Evolutionary conservation across 495 filamentous ascomycete genomes (phyloP), one percentile per base, ranked within the genome.

Genomic region (Penicillium chermesinum): DNA sequence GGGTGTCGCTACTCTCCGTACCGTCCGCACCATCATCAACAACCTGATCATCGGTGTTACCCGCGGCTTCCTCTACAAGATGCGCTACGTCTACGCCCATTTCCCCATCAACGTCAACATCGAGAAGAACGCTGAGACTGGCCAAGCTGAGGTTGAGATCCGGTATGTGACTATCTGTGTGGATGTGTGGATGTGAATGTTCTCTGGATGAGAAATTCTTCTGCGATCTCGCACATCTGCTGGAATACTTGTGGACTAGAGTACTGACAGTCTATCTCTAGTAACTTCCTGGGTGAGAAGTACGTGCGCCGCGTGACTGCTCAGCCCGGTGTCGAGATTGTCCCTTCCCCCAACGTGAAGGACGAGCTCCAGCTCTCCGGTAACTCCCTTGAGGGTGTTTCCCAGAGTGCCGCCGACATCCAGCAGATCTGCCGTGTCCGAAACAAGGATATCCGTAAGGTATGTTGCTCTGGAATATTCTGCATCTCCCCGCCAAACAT

Each of bases 401-500:
- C 91, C 61, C 93, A 98, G 81, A 88, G 84, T 64, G 93, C 93
- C 47, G 93, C 93, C 66, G 93, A 97, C 70, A 96, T 98, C 72
- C 93, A 98, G 82, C 93, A 98, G 76, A 89, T 91, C 75, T 98
- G 93, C 87, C 80, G 86, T 75, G 93, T 96, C 72, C 82, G 87
- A 67, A 97, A 98, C 85, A 98, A 98, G 89, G 93, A 98, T 95
- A 97, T 98, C 80, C 90, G 94, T 77, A 96, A 97, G 88, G 89
- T 95, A 58, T 50, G 76, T 55, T n/a, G n/a, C n/a, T n/a, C n/a
- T n/a, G n/a, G 40, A 41, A 18, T 27, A 17, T 1, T 25, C 12
- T 17, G 15, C 19, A 16, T 30, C 20, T 20, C 42, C 25, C 4
- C 6, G 25, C 9, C 2, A 22, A 7, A n/a, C 8, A 14, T 21